Evolutionary conservation across 106 monocot species (phyloP).

Genomic region (Alisma plantagoaquatica): DNA sequence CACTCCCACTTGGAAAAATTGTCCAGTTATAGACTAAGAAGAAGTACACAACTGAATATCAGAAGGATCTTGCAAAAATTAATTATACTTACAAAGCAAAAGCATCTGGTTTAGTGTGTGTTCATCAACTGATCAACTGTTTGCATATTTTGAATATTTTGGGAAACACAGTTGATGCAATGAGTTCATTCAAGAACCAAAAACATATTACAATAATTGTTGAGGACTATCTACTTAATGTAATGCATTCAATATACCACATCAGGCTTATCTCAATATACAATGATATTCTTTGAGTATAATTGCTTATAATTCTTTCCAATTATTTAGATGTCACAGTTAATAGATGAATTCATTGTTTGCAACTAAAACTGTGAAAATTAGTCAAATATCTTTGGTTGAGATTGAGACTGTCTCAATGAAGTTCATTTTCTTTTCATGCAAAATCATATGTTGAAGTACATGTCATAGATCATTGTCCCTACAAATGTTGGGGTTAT

Average conservation of each 20-base stretch:
- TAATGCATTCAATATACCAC: constrained; percentile 86
- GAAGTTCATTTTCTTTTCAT: no score
- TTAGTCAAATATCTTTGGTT: no score
- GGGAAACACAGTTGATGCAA: constrained; percentile 95
- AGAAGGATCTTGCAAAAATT: neutral
- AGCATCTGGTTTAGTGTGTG: neutral
- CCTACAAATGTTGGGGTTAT: no score
- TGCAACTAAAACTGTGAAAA: no score
- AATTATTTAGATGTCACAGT: no score
- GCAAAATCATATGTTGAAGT: no score
- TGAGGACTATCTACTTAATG: constrained; percentile 94
- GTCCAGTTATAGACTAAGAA: neutral
- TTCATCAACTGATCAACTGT: neutral
- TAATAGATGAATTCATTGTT: no score
- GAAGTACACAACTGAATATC: neutral
- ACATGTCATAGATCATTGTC: no score
- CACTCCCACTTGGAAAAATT: neutral
- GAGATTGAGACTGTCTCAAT: no score
- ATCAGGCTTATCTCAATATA: constrained; percentile 52
- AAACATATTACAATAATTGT: constrained; percentile 91
- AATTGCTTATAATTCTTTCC: no score
- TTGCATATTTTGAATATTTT: constrained; percentile 8
- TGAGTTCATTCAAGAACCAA: constrained; percentile 93
- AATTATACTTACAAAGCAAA: neutral
- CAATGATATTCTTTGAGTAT: neutral